Base-by-base conservation (phyloP, 352 stramenopile species). In the Aphanomyces astaci region DNA sequence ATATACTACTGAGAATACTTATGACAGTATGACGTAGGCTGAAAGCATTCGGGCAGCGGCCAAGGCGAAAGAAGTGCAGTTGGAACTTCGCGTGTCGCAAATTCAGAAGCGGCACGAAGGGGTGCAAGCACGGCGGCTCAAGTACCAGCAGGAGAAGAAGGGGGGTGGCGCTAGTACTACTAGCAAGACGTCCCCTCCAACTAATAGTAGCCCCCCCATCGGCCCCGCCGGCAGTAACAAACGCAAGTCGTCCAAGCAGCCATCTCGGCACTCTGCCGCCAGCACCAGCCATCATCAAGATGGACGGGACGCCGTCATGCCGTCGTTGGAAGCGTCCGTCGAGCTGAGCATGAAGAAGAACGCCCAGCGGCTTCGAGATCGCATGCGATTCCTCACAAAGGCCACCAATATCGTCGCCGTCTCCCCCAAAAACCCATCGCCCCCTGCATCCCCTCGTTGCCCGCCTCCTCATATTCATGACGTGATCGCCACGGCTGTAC, bases 111-210 rank as follows among this genome's bases (percentile, higher is more conserved):
- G 62, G 4, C 62, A 68, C 36, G 62, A 68, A 24, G 62, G 62
- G 10, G 62, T 68, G 7, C 46, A 62, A 36, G 62, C 62, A 0
- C 62, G 62, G 11, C 46, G 62, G 11, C 51, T 68, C 30, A 33
- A 51, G 51, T 68, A 68, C 45, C 62, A 68, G 32, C 62, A 68
- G 27, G 62, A 51, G 22, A 68, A 59, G 7, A 68, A 68, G 43
- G 36, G 36, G 15, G 36, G 7, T 15, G 36, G 7, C 15, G 36
- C 36, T 43, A 43, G 36, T 43, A 7, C 15, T 15, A 7, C 36
- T 15, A 43, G 7, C 36, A 15, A 43, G 36, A 15, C 15, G 36
- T 15, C 15, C 36, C 7, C 7, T 15, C 7, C 36, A 43, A 43
- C 36, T n/a, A n/a, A n/a, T n/a, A n/a, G n/a, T n/a, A n/a, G n/a